Percentiles rank a stretch among this genome's conserved stretches.
These are phyloP conservation scores for Aegilops sharonensis DNA, from an alignment of 176 grass and related monocot genomes.

Conservation along the genomic window DNA sequence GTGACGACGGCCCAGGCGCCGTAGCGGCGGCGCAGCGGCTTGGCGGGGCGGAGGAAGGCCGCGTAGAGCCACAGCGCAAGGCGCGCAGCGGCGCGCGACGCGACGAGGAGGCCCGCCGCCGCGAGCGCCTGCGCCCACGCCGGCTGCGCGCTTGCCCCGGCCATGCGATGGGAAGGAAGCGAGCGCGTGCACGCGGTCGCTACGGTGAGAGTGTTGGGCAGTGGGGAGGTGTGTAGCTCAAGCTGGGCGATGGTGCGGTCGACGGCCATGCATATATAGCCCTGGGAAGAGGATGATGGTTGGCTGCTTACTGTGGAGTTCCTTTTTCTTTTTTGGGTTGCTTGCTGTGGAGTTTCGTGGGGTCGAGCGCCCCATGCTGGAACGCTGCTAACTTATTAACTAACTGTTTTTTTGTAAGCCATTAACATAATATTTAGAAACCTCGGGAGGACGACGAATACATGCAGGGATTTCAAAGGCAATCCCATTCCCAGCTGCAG, in stretches of 20 bases:
- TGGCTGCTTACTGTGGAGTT: neutral
- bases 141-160: constrained; percentile 16
- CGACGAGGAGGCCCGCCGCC: constrained; percentile 41
- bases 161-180: neutral
- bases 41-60: constrained; percentile 63
- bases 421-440: too few species aligned
- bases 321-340: neutral
- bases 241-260: neutral
- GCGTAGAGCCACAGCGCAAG: constrained; percentile 50
- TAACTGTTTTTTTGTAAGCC: too few species aligned
- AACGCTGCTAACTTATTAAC: neutral
- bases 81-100: constrained; percentile 18
- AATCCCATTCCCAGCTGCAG: too few species aligned
- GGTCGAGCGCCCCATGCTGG: neutral
- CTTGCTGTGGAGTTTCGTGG: too few species aligned
- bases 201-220: neutral
- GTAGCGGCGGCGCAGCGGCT: constrained; percentile 54
- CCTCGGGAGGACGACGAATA: too few species aligned
- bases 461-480: too few species aligned
- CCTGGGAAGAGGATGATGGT: neutral
- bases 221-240: neutral
- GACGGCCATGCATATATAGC: neutral
- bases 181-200: neutral
- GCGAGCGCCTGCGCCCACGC: constrained; percentile 53
- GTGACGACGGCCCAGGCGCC: constrained; percentile 79